Percentiles rank a stretch among this genome's conserved stretches.
Evolutionary conservation across 2,329 filamentous ascomycete species (phyloP).

Genomic region (Colletotrichum incanum): DNA sequence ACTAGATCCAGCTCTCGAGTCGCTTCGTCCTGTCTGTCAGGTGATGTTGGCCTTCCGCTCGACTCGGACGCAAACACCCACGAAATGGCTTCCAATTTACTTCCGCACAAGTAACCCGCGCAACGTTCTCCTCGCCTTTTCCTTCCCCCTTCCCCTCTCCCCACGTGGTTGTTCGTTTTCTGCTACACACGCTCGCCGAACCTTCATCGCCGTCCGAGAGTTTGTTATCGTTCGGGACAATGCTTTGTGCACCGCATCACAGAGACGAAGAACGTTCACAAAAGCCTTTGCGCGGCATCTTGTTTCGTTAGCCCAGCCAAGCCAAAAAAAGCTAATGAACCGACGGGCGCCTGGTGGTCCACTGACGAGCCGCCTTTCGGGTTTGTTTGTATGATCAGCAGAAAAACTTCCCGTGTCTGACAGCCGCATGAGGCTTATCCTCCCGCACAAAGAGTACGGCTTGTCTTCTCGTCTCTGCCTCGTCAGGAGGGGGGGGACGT

Average conservation of each 20-base stretch:
- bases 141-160: background rate
- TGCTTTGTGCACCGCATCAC: background rate
- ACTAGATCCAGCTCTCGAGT: background rate
- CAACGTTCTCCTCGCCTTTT: background rate
- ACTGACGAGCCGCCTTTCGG: background rate
- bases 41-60: constrained; percentile 1
- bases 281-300: background rate
- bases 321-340: background rate
- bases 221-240: background rate
- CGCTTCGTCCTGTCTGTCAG: constrained; percentile 9
- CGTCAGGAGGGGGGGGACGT: background rate
- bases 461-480: background rate
- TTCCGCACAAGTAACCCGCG: background rate
- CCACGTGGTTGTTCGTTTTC: constrained; percentile 19
- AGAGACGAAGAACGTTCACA: background rate
- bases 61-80: constrained; percentile 9
- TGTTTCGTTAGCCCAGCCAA: background rate
- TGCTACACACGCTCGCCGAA: background rate
- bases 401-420: background rate
- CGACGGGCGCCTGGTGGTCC: background rate
- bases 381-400: constrained; percentile 19
- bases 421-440: background rate
- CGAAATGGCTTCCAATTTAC: background rate
- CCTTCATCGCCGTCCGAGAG: background rate
- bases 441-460: background rate